A percentile compares a stretch with the other conserved stretches of the same genome.
phyloP scores from a whole-genome alignment of 2,329 filamentous ascomycete species.

The Xylariaceae sp. region DNA sequence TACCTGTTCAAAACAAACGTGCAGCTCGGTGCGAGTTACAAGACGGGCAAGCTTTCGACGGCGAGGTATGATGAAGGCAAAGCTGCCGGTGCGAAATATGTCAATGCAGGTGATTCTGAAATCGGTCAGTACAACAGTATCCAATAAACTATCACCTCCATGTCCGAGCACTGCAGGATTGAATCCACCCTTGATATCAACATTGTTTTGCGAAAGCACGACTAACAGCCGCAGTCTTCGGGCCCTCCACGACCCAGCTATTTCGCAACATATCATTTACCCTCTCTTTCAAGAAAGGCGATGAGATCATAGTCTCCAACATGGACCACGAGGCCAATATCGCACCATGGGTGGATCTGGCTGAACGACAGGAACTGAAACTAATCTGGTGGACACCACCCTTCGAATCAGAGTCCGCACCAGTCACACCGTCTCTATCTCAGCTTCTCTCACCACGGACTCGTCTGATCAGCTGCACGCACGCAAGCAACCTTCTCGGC shows the following conservation, averaged over 20 bases:
- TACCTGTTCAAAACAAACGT: constrained; percentile 70
- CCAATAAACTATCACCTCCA: neutral
- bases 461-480: constrained; percentile 69
- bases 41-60: constrained; percentile 57
- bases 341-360: constrained; percentile 69
- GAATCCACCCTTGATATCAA: neutral
- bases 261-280: constrained; percentile 66
- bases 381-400: constrained; percentile 69
- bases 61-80: constrained; percentile 58
- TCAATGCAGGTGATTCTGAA: constrained; percentile 65
- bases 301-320: constrained; percentile 68
- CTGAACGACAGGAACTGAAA: constrained; percentile 55
- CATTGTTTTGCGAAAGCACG: neutral
- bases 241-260: constrained; percentile 72
- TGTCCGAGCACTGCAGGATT: neutral
- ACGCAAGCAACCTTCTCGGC: constrained; percentile 50
- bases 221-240: constrained; percentile 52
- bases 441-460: constrained; percentile 62
- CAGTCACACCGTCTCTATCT: constrained; percentile 44
- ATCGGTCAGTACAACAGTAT: constrained; percentile 46
- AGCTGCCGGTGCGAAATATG: constrained; percentile 64
- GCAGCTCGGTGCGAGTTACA: constrained; percentile 71
- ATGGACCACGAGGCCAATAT: constrained; percentile 79
- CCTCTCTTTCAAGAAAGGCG: constrained; percentile 51
- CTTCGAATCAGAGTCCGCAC: constrained; percentile 22